Evolutionary conservation across 345 rosid species (phyloP).

Genomic region (Mallotus nudiflorus): DNA sequence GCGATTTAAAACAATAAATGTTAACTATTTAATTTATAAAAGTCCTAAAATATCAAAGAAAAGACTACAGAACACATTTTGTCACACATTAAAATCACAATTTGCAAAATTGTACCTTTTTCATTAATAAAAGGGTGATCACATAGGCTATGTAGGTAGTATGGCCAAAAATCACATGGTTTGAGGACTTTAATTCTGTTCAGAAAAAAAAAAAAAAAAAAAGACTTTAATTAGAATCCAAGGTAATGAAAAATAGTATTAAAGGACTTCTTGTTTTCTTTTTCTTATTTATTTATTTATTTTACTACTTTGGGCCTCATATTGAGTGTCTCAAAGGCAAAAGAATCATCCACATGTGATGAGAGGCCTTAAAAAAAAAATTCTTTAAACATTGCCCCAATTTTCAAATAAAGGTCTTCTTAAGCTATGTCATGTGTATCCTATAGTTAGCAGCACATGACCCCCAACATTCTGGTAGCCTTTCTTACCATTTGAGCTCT

Average conservation of each 20-base stretch:
- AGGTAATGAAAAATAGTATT: constrained; percentile 30
- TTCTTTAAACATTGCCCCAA: constrained; percentile 20
- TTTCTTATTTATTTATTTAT: not conserved
- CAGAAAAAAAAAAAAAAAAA: too few species aligned
- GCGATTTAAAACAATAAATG: too few species aligned
- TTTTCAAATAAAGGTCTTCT: constrained; percentile 22
- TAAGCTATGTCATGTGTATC: constrained; percentile 25
- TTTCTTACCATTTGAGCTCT: constrained; percentile 3
- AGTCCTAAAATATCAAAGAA: too few species aligned
- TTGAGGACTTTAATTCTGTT: constrained; percentile 37
- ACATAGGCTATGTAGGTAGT: not conserved
- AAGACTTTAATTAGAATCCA: constrained; percentile 50
- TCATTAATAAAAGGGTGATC: not conserved
- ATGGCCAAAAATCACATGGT: constrained; percentile 36
- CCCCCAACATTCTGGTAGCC: constrained; percentile 31
- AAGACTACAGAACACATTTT: too few species aligned
- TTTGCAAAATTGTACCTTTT: too few species aligned
- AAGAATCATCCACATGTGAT: constrained; percentile 43
- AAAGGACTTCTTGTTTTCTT: constrained; percentile 13
- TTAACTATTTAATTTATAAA: too few species aligned
- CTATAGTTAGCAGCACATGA: constrained; percentile 44
- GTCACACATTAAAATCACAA: too few species aligned
- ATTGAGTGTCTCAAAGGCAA: constrained; percentile 40
- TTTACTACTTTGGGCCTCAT: constrained; percentile 28
- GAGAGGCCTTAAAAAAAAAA: constrained; percentile 23